Evolutionary conservation across 495 filamentous ascomycete genomes (phyloP).

Genomic region (Neurospora pannonica): DNA sequence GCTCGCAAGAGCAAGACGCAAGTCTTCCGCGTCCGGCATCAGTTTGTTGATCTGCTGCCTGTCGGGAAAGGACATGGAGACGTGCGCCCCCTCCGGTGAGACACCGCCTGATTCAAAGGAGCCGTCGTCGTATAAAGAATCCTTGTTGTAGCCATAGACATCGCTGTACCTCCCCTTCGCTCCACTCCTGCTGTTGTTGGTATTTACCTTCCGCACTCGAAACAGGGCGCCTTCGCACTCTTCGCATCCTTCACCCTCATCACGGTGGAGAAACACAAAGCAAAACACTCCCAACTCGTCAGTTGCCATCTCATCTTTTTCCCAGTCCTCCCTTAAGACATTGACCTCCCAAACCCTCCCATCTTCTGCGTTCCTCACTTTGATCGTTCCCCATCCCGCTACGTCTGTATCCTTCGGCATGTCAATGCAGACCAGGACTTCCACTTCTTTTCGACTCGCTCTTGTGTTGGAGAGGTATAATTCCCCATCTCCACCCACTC

Average conservation of each 20-base stretch:
- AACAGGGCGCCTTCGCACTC: not conserved
- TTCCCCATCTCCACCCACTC: constrained; percentile 4
- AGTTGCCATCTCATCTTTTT: not conserved
- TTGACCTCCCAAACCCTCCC: not conserved
- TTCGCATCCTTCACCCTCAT: rapidly evolving
- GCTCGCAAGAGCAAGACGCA: not conserved
- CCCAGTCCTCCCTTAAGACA: not conserved
- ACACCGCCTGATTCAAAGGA: not conserved
- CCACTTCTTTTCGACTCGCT: constrained; percentile 11
- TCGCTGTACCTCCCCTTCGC: not conserved
- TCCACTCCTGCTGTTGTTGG: not conserved
- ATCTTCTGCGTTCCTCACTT: not conserved
- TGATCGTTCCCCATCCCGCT: not conserved
- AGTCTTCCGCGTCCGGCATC: not conserved
- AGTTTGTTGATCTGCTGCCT: not conserved
- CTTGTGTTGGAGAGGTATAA: constrained; percentile 14
- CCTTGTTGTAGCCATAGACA: not conserved
- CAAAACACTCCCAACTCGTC: not conserved
- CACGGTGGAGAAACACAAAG: not conserved
- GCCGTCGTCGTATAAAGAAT: not conserved
- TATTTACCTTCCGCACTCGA: not conserved
- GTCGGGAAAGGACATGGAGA: not conserved
- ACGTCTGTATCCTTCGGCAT: not conserved
- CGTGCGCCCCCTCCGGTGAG: not conserved
- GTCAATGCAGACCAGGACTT: constrained; percentile 11